phyloP scores from a whole-genome alignment of 305 asterid species.

The Plantago coronopus region DNA sequence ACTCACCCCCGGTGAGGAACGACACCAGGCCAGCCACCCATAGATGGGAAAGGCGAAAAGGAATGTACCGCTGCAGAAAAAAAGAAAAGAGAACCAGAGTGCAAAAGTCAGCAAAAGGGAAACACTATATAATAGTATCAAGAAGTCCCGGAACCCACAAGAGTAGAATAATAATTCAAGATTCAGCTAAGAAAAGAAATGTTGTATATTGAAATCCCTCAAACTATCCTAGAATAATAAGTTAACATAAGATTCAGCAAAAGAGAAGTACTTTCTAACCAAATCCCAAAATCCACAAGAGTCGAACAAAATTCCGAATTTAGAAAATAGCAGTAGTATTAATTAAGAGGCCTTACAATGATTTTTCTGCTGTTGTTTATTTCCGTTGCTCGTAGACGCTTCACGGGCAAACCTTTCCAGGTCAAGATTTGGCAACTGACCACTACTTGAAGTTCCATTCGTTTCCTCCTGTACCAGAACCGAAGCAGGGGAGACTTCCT shows the following conservation, averaged over 20 bases:
- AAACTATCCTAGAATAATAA: too few relatives aligned
- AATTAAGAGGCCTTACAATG: conserved; percentile 28
- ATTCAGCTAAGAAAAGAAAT: too few relatives aligned
- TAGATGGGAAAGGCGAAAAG: conserved; percentile 34
- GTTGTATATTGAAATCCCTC: too few relatives aligned
- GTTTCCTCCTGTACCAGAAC: conserved; percentile 20
- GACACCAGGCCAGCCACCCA: conserved; percentile 41
- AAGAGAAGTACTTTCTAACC: too few relatives aligned
- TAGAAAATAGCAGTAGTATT: not conserved
- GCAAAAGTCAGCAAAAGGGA: conserved; percentile 1
- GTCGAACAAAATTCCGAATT: conserved; percentile 1
- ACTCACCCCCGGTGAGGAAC: conserved; percentile 47
- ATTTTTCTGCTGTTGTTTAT: conserved; percentile 32
- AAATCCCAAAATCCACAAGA: too few relatives aligned
- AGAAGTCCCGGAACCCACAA: too few relatives aligned
- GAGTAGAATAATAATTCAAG: too few relatives aligned
- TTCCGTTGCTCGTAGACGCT: conserved; percentile 14
- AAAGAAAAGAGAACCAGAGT: conserved; percentile 12
- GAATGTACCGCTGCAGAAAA: conserved; percentile 38
- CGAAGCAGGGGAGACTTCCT: conserved; percentile 19
- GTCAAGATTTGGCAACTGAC: conserved; percentile 24
- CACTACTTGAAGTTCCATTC: conserved; percentile 12
- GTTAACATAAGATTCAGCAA: too few relatives aligned
- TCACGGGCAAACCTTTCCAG: conserved; percentile 29
- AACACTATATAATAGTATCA: too few relatives aligned